Percentiles rank a stretch among this genome's conserved stretches.
These are phyloP conservation scores for Geosmithia flava DNA, from an alignment of 2,329 filamentous ascomycete genomes.

Conservation along the genomic window DNA sequence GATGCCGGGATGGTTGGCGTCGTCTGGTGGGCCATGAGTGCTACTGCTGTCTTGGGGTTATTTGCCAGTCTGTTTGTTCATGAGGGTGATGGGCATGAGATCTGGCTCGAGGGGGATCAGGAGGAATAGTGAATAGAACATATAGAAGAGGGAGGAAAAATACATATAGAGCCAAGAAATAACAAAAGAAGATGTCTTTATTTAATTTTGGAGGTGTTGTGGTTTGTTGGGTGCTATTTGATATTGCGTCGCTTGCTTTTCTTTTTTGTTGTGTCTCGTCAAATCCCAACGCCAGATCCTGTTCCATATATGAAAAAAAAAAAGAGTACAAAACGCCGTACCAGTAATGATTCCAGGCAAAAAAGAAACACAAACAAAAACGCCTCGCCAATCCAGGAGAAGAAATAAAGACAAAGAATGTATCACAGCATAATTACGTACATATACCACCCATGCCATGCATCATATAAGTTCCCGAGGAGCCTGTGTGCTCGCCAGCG, in stretches of 20 bases:
- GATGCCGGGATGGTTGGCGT: constrained; percentile 43
- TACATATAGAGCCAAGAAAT: too few relatives aligned
- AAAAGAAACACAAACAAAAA: neutral
- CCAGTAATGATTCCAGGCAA: neutral
- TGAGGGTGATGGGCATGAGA: constrained; percentile 54
- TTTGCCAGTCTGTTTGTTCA: constrained; percentile 41
- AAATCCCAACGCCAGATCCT: neutral
- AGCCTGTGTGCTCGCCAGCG: constrained; percentile 9
- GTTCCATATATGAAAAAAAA: neutral
- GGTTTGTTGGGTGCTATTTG: too few relatives aligned
- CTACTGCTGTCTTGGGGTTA: constrained; percentile 33
- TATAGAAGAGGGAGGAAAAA: neutral
- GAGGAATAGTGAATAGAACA: constrained; percentile 4
- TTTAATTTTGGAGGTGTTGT: too few relatives aligned
- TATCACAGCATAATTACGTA: neutral
- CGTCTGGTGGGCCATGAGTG: constrained; percentile 43
- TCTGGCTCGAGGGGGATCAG: constrained; percentile 50
- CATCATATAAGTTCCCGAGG: constrained; percentile 19
- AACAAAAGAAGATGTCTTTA: too few relatives aligned
- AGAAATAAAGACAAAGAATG: neutral
- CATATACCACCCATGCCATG: neutral
- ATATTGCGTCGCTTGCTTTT: too few relatives aligned
- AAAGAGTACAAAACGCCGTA: neutral
- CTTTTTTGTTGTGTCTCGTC: too few relatives aligned
- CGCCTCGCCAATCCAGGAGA: neutral